Base-by-base conservation (phyloP, 345 rosid species). In the Boechera stricta region DNA sequence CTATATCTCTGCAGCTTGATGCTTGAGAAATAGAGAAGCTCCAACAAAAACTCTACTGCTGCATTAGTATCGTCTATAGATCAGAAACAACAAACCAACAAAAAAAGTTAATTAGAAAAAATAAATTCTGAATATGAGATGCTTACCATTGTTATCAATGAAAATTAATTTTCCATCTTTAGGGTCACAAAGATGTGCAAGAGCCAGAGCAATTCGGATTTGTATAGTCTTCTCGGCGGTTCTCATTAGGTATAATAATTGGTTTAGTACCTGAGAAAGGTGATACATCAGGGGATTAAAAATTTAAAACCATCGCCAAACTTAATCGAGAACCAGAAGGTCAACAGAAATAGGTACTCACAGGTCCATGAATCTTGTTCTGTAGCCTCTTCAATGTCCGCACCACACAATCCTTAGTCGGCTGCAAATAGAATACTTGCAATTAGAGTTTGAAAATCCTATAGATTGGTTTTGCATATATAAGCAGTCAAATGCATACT, bases 131-230 rank as follows among this genome's bases (percentile, higher is more conserved):
- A 51, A 32, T 49, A 26, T 7, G 71, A 45, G 78, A 58, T 47
- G 18, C 55, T 47, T 77, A 91, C 97, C 97, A 31, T 85, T 85
- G 67, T 82, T 86, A 65, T 91, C 87, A 48, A 87, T 78, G 78
- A 91, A 89, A 80, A 89, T 78, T 36, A 69, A 49, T 81, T 82
- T 83, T 66, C 84, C 85, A 73, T 86, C 86, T 64, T 79, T 78
- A 45, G 88, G 87, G 24, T 86, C 77, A 82, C 92, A 89, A n/a
- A 89, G 86, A 79, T 89, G 85, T 79, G 97, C 88, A 69, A 91
- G 88, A 69, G 94, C 76, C 82, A 87, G 73, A 81, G 88, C 87
- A 79, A 91, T 75, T 74, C 79, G 82, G 72, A 70, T 89, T 77
- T 89, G 88, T 63, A 85, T 73, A 62, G 77, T 47, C 74, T 77